phyloP scores from a whole-genome alignment of 2,329 filamentous ascomycete species.

The Pyrenochaeta sp. region DNA sequence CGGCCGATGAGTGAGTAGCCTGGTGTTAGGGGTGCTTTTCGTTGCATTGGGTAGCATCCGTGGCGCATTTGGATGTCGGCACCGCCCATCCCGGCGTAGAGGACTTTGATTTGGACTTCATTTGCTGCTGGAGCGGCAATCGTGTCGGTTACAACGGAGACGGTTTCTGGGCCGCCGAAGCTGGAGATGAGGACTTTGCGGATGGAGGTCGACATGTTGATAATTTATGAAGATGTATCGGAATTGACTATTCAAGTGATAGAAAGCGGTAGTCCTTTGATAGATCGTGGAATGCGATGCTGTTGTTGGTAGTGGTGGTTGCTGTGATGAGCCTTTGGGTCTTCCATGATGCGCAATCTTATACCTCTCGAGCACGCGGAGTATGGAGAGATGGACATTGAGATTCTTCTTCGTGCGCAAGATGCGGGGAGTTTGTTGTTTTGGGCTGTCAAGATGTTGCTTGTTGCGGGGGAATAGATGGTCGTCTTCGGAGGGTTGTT shows the following conservation, averaged over 20 bases:
- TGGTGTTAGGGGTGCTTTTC: conserved; percentile 57
- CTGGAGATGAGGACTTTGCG: conserved; percentile 58
- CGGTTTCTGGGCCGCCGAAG: conserved; percentile 53
- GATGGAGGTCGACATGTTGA: conserved; percentile 39
- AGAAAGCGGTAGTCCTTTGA: background rate
- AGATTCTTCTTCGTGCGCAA: background rate
- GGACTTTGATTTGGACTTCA: conserved; percentile 59
- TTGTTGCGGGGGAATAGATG: background rate
- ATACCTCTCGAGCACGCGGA: background rate
- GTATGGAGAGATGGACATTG: background rate
- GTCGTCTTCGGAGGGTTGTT: background rate
- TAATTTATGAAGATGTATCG: background rate
- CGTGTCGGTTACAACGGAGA: conserved; percentile 47
- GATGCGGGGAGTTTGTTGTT: conserved; percentile 2
- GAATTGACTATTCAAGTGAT: background rate
- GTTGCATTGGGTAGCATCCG: conserved; percentile 59
- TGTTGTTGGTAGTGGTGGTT: background rate
- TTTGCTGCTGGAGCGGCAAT: conserved; percentile 52
- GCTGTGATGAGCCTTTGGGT: background rate
- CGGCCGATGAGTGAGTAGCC: conserved; percentile 60
- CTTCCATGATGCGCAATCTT: background rate
- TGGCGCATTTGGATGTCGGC: conserved; percentile 61
- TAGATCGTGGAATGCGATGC: background rate
- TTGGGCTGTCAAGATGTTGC: background rate
- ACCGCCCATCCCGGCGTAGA: conserved; percentile 60